These are phyloP conservation scores for Ophiostoma perfectum DNA, from an alignment of 2,329 filamentous ascomycete species.

Conservation along the genomic window DNA sequence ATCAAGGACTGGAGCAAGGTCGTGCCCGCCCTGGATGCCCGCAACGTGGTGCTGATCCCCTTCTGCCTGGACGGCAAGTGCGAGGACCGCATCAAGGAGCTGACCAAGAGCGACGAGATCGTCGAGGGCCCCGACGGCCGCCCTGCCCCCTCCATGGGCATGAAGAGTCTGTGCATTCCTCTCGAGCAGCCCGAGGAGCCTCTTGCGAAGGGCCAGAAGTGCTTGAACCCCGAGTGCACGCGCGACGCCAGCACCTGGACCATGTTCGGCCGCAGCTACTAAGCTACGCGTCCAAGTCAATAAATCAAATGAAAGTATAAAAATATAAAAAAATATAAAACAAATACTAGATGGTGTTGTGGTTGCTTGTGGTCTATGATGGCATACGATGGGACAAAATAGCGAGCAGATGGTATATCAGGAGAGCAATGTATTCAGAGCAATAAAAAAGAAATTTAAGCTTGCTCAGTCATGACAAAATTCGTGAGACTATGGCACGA, in stretches of 20 bases:
- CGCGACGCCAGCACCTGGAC: constrained; percentile 76
- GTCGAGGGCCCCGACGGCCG: constrained; percentile 47
- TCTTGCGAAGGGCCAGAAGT: constrained; percentile 74
- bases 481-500: background rate
- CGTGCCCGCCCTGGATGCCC: constrained; percentile 78
- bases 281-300: constrained; percentile 25
- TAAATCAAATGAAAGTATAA: background rate
- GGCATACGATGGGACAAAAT: background rate
- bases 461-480: background rate
- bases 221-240: constrained; percentile 81
- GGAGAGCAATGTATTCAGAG: background rate
- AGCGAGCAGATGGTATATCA: background rate
- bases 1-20: constrained; percentile 89
- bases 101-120: constrained; percentile 69
- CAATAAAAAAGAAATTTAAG: background rate
- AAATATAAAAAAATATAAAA: background rate
- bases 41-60: constrained; percentile 89
- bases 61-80: constrained; percentile 78
- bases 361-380: background rate
- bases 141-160: constrained; percentile 55
- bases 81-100: constrained; percentile 91
- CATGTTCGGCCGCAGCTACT: constrained; percentile 80
- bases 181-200: constrained; percentile 80
- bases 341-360: background rate
- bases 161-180: constrained; percentile 67